Base-by-base conservation (phyloP, 1,284 basidiomycete species). In the Pterula multifida region DNA sequence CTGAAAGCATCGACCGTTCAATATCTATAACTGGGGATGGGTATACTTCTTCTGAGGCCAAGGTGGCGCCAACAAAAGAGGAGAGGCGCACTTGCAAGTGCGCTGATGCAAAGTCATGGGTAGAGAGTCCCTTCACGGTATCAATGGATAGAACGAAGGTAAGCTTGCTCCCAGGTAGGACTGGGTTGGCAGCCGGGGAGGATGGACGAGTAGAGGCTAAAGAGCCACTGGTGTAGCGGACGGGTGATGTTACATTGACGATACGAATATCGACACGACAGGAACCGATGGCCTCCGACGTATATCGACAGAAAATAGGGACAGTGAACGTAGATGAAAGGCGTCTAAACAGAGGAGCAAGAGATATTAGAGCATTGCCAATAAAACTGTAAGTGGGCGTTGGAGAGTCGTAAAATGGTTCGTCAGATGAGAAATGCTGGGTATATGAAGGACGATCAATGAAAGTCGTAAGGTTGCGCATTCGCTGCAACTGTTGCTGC, bases 391-490 rank as follows among this genome's bases (percentile, higher is more conserved):
- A 93, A 55, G 85, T 81, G 0, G 90, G 86, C 1, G 90, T 77
- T 9, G 85, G 85, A 45, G 77, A 76, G 63, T 93, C 86, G 65
- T 90, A 93, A 69, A 98, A 98, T 1, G 91, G 87, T 63, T 93
- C 90, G 55, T 92, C 86, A 35, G 88, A 85, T 36, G 90, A 89
- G 67, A 98, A 95, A 65, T 98, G 94, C 55, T 85, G 84, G 15
- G 89, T 87, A 66, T 92, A 95, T 12, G 87, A 88, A 3, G 95
- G 94, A 51, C 87, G 82, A 65, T 93, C 89, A 58, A 94, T 88
- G 63, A 93, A 92, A n/a, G 83, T 83, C 19, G 86, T 90, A 26
- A 95, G 72, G 61, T 95, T 95, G 45, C 92, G 85, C 94, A 98
- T 98, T 56, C 90, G 85, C 55, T 85, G 81, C 3, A 98, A 70